Evolutionary conservation across 768 basidiomycete species (phyloP).

Genomic region (Rhizopogon roseolus): DNA sequence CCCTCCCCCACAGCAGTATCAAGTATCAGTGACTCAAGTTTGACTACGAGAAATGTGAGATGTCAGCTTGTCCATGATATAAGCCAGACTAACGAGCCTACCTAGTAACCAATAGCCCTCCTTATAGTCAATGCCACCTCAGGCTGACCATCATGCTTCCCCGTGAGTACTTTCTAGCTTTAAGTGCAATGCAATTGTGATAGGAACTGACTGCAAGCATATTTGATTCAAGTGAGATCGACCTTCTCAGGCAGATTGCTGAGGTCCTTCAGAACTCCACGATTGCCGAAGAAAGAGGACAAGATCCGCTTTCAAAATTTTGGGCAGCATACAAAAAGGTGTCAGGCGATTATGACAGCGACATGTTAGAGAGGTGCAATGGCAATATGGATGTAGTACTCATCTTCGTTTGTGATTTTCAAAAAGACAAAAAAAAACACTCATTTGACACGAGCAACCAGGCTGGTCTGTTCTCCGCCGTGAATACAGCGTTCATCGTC

Average conservation of each 20-base stretch:
- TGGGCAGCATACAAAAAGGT: neutral
- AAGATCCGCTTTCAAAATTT: neutral
- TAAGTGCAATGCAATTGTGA: too few relatives aligned
- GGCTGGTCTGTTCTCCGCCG: constrained; percentile 1
- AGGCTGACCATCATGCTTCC: too few relatives aligned
- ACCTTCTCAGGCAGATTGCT: neutral
- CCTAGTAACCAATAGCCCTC: too few relatives aligned
- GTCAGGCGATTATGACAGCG: neutral
- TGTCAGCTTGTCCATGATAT: too few relatives aligned
- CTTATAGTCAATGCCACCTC: too few relatives aligned
- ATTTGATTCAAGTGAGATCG: too few relatives aligned
- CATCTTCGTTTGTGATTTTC: neutral
- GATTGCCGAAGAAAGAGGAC: neutral
- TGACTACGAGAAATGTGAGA: too few relatives aligned
- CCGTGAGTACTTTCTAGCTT: too few relatives aligned
- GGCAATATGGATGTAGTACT: neutral
- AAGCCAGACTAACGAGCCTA: too few relatives aligned
- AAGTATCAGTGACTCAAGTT: too few relatives aligned
- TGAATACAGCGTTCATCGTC: constrained; percentile 8
- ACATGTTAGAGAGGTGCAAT: neutral
- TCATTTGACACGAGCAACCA: neutral
- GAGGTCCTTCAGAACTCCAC: neutral
- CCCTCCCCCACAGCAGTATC: too few relatives aligned
- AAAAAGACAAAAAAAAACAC: neutral
- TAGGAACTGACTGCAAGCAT: too few relatives aligned